phyloP scores from a whole-genome alignment of 192 early-diverging fungal genomes.

The Backusella liffmaniae region DNA sequence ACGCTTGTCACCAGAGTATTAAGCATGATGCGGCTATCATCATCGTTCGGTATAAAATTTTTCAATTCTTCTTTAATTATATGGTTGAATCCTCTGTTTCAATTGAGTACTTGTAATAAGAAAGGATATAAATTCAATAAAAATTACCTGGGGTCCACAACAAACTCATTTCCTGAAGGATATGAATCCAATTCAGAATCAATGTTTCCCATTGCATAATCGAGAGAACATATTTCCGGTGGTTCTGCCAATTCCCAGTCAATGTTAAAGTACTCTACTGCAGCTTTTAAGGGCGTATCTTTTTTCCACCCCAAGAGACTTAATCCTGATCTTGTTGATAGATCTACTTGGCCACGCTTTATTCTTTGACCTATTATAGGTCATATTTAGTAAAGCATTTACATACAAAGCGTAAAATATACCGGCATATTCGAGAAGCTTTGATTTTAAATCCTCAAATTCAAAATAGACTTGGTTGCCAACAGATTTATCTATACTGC shows the following conservation, averaged over 20 bases:
- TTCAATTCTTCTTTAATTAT: slow-evolving; percentile 29
- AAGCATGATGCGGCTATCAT: slow-evolving; percentile 27
- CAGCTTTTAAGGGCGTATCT: slow-evolving; percentile 26
- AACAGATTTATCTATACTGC: neutral
- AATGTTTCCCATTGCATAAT: slow-evolving; percentile 30
- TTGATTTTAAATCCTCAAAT: slow-evolving; percentile 10
- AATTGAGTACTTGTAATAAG: neutral
- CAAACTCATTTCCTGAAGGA: slow-evolving; percentile 36
- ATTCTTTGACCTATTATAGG: slow-evolving; percentile 25
- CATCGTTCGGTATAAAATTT: slow-evolving; percentile 1
- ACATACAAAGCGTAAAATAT: neutral
- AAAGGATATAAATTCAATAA: neutral
- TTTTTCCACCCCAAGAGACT: slow-evolving; percentile 32
- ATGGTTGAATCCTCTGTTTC: slow-evolving; percentile 33
- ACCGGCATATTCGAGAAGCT: slow-evolving; percentile 28
- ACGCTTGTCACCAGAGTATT: slow-evolving; percentile 36
- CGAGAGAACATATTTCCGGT: slow-evolving; percentile 31
- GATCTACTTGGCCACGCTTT: slow-evolving; percentile 22
- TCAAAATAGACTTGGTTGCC: slow-evolving; percentile 11
- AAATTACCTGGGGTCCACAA: slow-evolving; percentile 32
- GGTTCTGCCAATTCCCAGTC: slow-evolving; percentile 39
- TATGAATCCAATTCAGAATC: slow-evolving; percentile 19
- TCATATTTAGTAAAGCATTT: neutral
- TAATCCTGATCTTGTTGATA: slow-evolving; percentile 34
- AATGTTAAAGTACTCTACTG: slow-evolving; percentile 37